Conservation (phyloP, 768 basidiomycete species). For the Tylopilus subfusipes region DNA sequence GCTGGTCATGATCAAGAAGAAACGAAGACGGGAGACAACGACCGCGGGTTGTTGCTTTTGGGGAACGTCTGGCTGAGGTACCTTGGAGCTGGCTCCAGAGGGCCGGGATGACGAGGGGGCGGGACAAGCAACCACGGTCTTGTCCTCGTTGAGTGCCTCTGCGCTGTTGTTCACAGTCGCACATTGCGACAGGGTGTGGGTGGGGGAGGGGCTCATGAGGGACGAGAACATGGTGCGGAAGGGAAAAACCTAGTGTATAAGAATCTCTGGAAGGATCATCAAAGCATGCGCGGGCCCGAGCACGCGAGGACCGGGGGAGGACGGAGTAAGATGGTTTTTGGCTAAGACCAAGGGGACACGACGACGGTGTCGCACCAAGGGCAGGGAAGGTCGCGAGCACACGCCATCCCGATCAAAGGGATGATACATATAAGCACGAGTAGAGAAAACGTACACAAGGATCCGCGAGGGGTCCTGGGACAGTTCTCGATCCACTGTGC, state of each 20-base stretch:
- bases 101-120: neutral
- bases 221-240: constrained; percentile 3
- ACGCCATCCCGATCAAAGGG: constrained; percentile 18
- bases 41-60: constrained; percentile 26
- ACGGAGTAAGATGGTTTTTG: neutral
- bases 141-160: constrained; percentile 25
- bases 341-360: constrained; percentile 4
- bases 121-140: constrained; percentile 11
- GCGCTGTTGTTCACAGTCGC: constrained; percentile 29
- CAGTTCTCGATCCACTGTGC: constrained; percentile 27
- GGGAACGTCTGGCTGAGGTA: neutral
- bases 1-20: constrained; percentile 35
- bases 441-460: constrained; percentile 15
- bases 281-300: constrained; percentile 6
- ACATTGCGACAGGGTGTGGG: constrained; percentile 31
- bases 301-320: constrained; percentile 15
- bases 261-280: constrained; percentile 11
- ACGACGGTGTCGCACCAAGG: constrained; percentile 7
- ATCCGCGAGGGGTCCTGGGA: constrained; percentile 32
- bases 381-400: constrained; percentile 7
- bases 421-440: constrained; percentile 25
- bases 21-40: constrained; percentile 24
- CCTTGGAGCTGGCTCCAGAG: neutral
- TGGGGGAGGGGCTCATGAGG: constrained; percentile 27
- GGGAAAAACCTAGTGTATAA: constrained; percentile 16